Evolutionary conservation across 2,329 filamentous ascomycete species (phyloP), one percentile per base, ranked within the genome.

Genomic region (Calonectria hawksworthii): DNA sequence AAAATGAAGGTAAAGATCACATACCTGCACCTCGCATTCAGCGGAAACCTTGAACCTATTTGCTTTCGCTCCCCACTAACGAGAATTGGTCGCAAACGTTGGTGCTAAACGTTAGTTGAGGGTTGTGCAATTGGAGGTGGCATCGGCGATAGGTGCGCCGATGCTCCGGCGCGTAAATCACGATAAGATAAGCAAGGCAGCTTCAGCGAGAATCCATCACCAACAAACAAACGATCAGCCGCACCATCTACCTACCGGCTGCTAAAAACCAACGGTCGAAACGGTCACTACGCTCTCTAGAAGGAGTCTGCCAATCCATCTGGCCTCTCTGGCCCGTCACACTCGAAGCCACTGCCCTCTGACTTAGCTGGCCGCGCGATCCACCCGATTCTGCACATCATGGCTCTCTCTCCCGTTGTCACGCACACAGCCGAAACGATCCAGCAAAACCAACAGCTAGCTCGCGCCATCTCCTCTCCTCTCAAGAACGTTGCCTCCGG

Each of bases 401-500:
- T 89, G 88, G 85, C 87, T 73, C 82, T 86, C 77, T 90, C 88
- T 18, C 88, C 88, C 18, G 84, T 89, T 73, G 85, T 89, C 73
- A 85, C 84, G 4, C 82, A 85, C 59, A 83, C 86, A 23, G 81
- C 81, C 69, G 86, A 87, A 75, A 80, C 74, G 26, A 38, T 82
- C 32, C 81, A 84, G 32, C 80, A 82, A 64, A 73, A 78, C 8
- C 81, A 83, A 44, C 79, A 82, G 52, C 78, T 82, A 28, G 66
- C 80, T 30, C 82, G 84, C 41, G 75, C 86, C 34, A 82, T 84
- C 66, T 85, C 86, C 0, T 89, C 88, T 21, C 88, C 88, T 2
- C 84, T 88, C 67, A 88, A 88, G 78, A 86, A 83, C 67, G 74
- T 83, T 54, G 81, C 82, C 6, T 84, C 83, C 28, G 75, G 71